These are phyloP conservation scores for Phylloboletellus chloephorus DNA, from an alignment of 1,284 basidiomycete genomes.

Conservation along the genomic window DNA sequence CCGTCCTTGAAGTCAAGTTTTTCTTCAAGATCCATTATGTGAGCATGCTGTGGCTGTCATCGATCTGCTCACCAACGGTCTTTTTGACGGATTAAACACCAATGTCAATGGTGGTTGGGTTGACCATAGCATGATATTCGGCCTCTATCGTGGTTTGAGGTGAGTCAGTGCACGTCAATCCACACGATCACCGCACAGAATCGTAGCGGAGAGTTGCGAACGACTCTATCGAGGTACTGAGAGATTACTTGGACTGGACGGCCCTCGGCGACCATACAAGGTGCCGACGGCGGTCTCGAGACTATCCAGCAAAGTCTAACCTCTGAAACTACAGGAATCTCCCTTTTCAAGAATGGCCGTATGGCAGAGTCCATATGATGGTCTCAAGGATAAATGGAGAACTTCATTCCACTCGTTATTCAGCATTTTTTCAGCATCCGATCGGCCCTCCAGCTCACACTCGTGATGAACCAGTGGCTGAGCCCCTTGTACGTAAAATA, in stretches of 20 bases:
- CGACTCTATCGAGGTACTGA: conserved; percentile 73
- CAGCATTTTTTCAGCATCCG: no score
- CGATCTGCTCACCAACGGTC: conserved; percentile 72
- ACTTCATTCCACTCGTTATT: neutral
- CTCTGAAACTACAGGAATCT: neutral
- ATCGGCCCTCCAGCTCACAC: neutral
- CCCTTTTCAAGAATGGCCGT: neutral
- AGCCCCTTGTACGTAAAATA: neutral
- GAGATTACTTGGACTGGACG: conserved; percentile 59
- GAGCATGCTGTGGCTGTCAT: conserved; percentile 88
- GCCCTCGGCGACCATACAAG: conserved; percentile 12
- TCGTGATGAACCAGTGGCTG: neutral
- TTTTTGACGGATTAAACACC: conserved; percentile 82
- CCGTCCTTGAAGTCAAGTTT: conserved; percentile 51
- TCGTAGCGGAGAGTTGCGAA: conserved; percentile 74
- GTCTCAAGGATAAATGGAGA: neutral
- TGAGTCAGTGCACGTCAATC: conserved; percentile 32
- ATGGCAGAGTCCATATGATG: neutral
- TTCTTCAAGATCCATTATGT: conserved; percentile 70
- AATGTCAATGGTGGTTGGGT: conserved; percentile 68
- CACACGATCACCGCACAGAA: neutral
- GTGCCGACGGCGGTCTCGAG: conserved; percentile 15
- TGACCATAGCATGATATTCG: conserved; percentile 67
- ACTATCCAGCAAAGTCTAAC: conserved; percentile 18
- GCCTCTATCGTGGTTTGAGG: conserved; percentile 81